phyloP scores from a whole-genome alignment of 768 basidiomycete species.

The Tricholoma flavovirens region DNA sequence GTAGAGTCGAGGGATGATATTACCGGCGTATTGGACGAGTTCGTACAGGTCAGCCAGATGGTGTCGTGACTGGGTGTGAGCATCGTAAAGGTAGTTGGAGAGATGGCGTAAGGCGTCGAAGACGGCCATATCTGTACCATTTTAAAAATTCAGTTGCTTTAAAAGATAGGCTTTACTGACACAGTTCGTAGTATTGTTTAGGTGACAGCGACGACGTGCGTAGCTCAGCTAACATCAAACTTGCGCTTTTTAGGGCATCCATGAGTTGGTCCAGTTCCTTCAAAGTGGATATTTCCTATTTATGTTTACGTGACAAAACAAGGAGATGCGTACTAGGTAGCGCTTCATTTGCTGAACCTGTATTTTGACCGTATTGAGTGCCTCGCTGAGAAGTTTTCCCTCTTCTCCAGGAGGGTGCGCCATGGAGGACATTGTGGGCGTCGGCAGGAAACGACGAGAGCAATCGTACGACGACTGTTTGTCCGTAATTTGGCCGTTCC shows the following conservation, averaged over 20 bases:
- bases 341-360: conserved; percentile 95
- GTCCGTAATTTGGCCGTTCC: conserved; percentile 1
- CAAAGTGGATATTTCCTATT: conserved; percentile 1
- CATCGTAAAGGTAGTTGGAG: conserved; percentile 94
- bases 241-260: conserved; percentile 97
- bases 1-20: conserved; percentile 89
- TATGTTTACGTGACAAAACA: neutral
- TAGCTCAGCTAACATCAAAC: conserved; percentile 94
- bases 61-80: conserved; percentile 85
- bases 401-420: conserved; percentile 51
- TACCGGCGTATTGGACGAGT: conserved; percentile 98
- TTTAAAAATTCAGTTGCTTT: conserved; percentile 1
- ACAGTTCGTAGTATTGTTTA: conserved; percentile 98
- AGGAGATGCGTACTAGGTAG: conserved; percentile 59
- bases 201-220: conserved; percentile 90
- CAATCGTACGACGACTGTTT: neutral
- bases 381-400: conserved; percentile 81
- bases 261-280: conserved; percentile 96
- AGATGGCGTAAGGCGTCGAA: conserved; percentile 95
- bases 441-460: neutral
- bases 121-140: conserved; percentile 86
- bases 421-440: conserved; percentile 21
- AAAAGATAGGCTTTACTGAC: conserved; percentile 37
- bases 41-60: conserved; percentile 99
- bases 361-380: conserved; percentile 79